phyloP scores from a whole-genome alignment of 257 asterid species.

The Scutellaria galericulata region DNA sequence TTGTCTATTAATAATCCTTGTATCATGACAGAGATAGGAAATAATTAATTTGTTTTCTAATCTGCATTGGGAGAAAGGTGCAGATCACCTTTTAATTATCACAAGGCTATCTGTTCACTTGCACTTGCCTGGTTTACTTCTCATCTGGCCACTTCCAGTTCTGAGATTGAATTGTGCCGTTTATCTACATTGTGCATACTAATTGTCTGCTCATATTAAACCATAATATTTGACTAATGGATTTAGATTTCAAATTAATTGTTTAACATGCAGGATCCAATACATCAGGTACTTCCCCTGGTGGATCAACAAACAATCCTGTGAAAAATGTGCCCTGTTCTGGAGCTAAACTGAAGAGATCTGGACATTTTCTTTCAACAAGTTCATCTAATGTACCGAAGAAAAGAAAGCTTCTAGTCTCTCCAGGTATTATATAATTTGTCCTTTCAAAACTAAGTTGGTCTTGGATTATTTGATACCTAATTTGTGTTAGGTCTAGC shows the following conservation, averaged over 20 bases:
- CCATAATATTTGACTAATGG: conserved; percentile 11
- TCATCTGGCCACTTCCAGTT: not conserved
- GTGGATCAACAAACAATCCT: conserved; percentile 19
- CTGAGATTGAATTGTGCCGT: conserved; percentile 6
- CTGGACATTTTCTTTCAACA: conserved; percentile 19
- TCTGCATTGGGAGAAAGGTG: not conserved
- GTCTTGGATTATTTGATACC: conserved; percentile 27
- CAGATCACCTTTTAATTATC: not conserved
- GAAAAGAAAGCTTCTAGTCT: conserved; percentile 46
- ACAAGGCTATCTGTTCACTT: not conserved
- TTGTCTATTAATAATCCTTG: conserved; percentile 10
- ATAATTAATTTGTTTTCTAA: not conserved
- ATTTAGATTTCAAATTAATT: conserved; percentile 11
- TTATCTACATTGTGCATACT: not conserved
- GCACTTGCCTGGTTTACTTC: conserved; percentile 17
- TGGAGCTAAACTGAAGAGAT: conserved; percentile 32
- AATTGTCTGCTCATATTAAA: not conserved
- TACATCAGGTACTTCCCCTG: conserved; percentile 22
- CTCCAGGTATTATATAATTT: conserved; percentile 41
- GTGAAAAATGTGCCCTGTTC: conserved; percentile 27
- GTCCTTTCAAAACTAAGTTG: not conserved
- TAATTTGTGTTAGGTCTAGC: conserved; percentile 22
- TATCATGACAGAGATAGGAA: conserved; percentile 1
- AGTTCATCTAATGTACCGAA: conserved; percentile 35
- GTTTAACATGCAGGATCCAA: conserved; percentile 33